Evolutionary conservation across 1,284 basidiomycete genomes (phyloP).

Genomic region (Austroboletus rostrupii): DNA sequence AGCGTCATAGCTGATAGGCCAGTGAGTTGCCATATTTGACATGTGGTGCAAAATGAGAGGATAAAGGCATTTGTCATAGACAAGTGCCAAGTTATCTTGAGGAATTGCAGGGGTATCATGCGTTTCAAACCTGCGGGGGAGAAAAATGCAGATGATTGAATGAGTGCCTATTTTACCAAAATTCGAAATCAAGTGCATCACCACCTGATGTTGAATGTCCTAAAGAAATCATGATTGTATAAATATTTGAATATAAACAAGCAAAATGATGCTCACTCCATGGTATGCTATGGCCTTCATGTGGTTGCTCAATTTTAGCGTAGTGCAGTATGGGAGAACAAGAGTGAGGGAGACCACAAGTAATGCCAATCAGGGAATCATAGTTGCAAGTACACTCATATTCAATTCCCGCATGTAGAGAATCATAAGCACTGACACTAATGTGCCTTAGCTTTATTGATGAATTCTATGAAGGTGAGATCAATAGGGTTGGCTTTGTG

Average conservation of each 20-base stretch:
- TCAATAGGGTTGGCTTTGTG: too few species aligned
- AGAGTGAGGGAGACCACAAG: neutral
- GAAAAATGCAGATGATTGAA: constrained; percentile 4
- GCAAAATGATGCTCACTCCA: too few species aligned
- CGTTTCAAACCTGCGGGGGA: constrained; percentile 5
- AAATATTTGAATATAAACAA: too few species aligned
- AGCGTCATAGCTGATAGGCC: constrained; percentile 3
- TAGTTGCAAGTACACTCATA: neutral
- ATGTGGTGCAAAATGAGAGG: neutral
- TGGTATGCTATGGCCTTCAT: too few species aligned
- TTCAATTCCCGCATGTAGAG: neutral
- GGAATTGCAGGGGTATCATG: neutral
- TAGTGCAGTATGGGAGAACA: neutral
- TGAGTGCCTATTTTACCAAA: constrained; percentile 9
- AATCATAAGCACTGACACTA: too few species aligned
- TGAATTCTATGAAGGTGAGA: too few species aligned
- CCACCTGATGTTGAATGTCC: neutral
- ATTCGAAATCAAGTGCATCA: constrained; percentile 12
- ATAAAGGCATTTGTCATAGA: constrained; percentile 1
- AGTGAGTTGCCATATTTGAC: constrained; percentile 8
- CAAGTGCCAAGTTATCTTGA: neutral
- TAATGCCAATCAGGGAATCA: neutral
- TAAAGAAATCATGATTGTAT: too few species aligned
- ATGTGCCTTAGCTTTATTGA: neutral
- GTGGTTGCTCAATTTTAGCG: too few species aligned